These are phyloP conservation scores for Cadophora sp. DNA, from an alignment of 2,329 filamentous ascomycete species.

Conservation along the genomic window DNA sequence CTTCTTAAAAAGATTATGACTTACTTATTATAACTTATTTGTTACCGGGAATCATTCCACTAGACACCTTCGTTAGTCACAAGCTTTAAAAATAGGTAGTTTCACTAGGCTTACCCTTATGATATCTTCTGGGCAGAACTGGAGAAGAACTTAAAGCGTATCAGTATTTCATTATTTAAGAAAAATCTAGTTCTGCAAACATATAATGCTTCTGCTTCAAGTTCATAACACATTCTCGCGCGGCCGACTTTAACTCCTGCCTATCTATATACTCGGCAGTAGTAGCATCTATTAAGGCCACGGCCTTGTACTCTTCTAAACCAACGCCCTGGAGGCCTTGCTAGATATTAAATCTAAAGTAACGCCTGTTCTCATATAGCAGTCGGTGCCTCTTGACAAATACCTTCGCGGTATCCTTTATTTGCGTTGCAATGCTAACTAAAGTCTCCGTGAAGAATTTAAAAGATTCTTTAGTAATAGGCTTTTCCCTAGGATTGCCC, in stretches of 20 bases:
- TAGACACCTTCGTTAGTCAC: too few species aligned
- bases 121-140: too few species aligned
- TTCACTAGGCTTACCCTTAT: too few species aligned
- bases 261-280: conserved; percentile 28
- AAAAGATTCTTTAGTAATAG: conserved; percentile 19
- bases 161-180: too few species aligned
- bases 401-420: conserved; percentile 25
- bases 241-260: conserved; percentile 22
- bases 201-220: conserved; percentile 27
- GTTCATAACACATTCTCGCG: conserved; percentile 25
- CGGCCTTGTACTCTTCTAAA: conserved; percentile 23
- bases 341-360: conserved; percentile 31
- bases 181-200: background rate
- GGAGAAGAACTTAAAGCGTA: too few species aligned
- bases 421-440: conserved; percentile 23
- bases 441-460: conserved; percentile 27
- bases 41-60: too few species aligned
- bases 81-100: too few species aligned
- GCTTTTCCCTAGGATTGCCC: conserved; percentile 24
- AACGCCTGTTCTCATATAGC: conserved; percentile 22
- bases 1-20: too few species aligned
- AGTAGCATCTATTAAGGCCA: conserved; percentile 20
- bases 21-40: too few species aligned
- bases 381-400: conserved; percentile 24
- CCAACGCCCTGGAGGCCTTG: conserved; percentile 25